A percentile compares a stretch with the other conserved stretches of the same genome.
phyloP scores from a whole-genome alignment of 2,329 filamentous ascomycete genomes.

The Aureobasidium sp. region DNA sequence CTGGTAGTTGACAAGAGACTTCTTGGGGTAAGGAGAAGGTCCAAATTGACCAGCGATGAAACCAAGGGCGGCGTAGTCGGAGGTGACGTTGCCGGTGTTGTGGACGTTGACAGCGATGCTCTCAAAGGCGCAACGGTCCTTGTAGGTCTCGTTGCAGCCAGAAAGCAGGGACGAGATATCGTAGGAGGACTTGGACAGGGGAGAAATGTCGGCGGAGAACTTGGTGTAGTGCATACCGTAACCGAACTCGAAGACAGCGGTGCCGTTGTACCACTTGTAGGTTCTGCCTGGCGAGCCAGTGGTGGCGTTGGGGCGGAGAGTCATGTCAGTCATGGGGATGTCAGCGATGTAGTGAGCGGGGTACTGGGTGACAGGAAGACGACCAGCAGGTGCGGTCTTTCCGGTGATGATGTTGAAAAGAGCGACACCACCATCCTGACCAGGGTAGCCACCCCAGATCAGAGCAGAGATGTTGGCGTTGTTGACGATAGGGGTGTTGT shows the following conservation, averaged over 20 bases:
- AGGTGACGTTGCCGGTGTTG: conserved; percentile 39
- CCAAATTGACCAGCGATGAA: conserved; percentile 43
- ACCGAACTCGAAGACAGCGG: conserved; percentile 46
- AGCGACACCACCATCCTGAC: conserved; percentile 50
- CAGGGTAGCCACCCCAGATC: conserved; percentile 52
- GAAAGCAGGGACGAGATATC: conserved; percentile 30
- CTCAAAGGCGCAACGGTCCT: conserved; percentile 37
- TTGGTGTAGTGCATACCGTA: conserved; percentile 51
- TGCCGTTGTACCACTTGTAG: conserved; percentile 49
- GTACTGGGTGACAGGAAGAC: conserved; percentile 49
- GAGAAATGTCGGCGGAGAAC: conserved; percentile 30
- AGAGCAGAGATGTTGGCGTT: conserved; percentile 43
- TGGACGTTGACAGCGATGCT: conserved; percentile 36
- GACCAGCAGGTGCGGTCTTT: conserved; percentile 41
- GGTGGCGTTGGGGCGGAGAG: conserved; percentile 37
- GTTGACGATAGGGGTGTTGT: conserved; percentile 41
- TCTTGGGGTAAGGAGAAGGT: conserved; percentile 44
- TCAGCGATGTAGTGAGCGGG: conserved; percentile 42
- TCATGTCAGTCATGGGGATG: conserved; percentile 49
- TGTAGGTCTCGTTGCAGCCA: conserved; percentile 28
- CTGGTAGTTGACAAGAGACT: conserved; percentile 44
- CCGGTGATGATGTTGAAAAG: conserved; percentile 48
- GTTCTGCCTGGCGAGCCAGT: conserved; percentile 43
- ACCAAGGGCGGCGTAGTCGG: conserved; percentile 45
- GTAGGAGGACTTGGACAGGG: conserved; percentile 15